Evolutionary conservation across 306 rosid genomes (phyloP), one percentile per base, ranked within the genome.

Genomic region (Citrullus colocynthis): DNA sequence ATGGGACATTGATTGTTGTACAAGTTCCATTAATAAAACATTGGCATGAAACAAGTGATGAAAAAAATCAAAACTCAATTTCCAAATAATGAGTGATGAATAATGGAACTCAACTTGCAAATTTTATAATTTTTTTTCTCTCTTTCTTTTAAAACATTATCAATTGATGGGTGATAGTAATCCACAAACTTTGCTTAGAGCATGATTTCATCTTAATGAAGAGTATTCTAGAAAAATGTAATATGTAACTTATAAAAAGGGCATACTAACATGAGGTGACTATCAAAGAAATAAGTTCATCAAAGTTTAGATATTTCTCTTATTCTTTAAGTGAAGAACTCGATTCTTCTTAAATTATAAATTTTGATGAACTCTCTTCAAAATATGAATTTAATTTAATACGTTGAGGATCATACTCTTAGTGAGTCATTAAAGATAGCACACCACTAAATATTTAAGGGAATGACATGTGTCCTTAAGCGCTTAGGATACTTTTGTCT

Each of bases 401-500:
- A 24, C 28, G 28, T 24, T 24, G 28, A 24, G 28, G 28, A 24
- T 24, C 28, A 24, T 24, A 24, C 28, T 24, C 28, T 34, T 44
- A 44, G 11, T 56, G 28, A 6, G 60, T 7, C 4, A 56, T 18
- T 2, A 56, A 3, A 20, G n/a, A n/a, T 56, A 11, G 18, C 60
- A 7, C 12, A 16, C 32, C 5, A 4, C 14, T 3, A 0, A n/a
- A 20, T 57, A 20, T 57, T 21, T 20, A 9, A 17, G 9, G 9
- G 57, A 18, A 17, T 14, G 7, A 3, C 11, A 24, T 24, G 16
- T 52, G 57, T 52, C 8, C n/a, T 1, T 52, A 52, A 52, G n/a
- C 7, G n/a, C 7, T 1, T 4, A 52, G 6, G 17, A 13, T 52
- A 16, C n/a, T 0, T 3, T 0, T 16, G 0, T 57, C 1, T 1